Conservation (phyloP, 1,284 basidiomycete genomes). For the Serendipita sp. region DNA sequence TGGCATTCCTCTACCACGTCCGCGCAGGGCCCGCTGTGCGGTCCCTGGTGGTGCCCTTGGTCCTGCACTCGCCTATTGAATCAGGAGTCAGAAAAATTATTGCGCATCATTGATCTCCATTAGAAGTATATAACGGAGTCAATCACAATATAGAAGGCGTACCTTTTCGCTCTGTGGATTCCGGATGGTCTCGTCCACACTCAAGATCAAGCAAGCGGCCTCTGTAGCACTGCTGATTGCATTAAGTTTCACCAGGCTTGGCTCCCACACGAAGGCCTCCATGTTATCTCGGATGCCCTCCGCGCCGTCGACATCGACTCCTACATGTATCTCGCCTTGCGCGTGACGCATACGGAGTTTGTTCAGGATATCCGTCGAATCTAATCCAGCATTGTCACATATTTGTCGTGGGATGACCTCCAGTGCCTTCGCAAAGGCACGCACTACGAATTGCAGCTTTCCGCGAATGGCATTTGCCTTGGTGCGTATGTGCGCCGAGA, state of each 20-base stretch:
- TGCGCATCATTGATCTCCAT: constrained; percentile 6
- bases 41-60: constrained; percentile 74
- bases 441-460: constrained; percentile 89
- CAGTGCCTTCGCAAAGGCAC: constrained; percentile 92
- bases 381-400: constrained; percentile 95
- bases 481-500: constrained; percentile 84
- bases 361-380: constrained; percentile 95
- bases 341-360: constrained; percentile 96
- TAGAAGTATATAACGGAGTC: constrained; percentile 6
- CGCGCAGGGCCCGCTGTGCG: constrained; percentile 69
- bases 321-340: constrained; percentile 71
- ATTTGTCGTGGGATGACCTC: constrained; percentile 98
- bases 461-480: constrained; percentile 88
- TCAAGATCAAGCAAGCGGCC: constrained; percentile 89
- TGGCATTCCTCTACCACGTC: constrained; percentile 65
- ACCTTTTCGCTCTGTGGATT: constrained; percentile 87
- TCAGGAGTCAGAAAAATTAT: constrained; percentile 10
- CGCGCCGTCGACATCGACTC: constrained; percentile 84
- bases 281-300: constrained; percentile 91
- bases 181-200: constrained; percentile 87
- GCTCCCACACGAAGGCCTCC: constrained; percentile 98
- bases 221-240: constrained; percentile 91
- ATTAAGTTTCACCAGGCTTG: constrained; percentile 88
- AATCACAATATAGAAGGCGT: constrained; percentile 20
- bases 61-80: constrained; percentile 47